Base-by-base conservation (phyloP, 768 basidiomycete genomes). In the Coprinopsis sp. region DNA sequence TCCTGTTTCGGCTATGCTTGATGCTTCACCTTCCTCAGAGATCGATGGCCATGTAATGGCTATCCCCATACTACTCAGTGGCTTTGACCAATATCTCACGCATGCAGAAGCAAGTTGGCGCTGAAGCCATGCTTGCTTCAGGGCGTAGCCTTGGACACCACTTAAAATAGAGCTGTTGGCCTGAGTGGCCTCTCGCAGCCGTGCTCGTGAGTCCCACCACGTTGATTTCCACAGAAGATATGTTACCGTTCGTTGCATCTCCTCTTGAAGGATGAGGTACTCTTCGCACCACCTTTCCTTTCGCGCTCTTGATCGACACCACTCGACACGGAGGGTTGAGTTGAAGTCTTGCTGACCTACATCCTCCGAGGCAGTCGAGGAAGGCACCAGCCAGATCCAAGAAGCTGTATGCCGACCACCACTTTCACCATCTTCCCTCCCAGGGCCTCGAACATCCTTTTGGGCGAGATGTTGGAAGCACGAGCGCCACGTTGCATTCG, bases 371-470 rank as follows among this genome's bases (percentile, higher is more conserved):
- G n/a, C 34, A 4, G 6, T 33, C 18, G 18, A 19, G 2, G 28
- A 39, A 4, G 39, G 50, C 6, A 54, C 46, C 0, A 51, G 12
- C 60, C 62, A 62, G 3, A 64, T 64, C 62, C 61, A 64, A 1
- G 55, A 62, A 3, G 39, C 44, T 19, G 45, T 51, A 21, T 33
- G 47, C 0, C 42, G 37, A 2, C 47, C 44, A 13, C 47, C 3
- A 2, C 45, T 44, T 13, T 51, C 36, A 14, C 40, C 30, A 24
- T 54, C 50, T 6, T 56, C 51, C 23, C 40, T 51, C 4, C 49
- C 57, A 12, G 56, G 56, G 2, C 58, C 56, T 0, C 45, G n/a
- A 2, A 61, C 39, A 28, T 61, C 51, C 0, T 13, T 36, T 1
- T 33, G 18, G 0, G 47, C 14, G 1, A 61, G 47, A 3, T 50